These are phyloP conservation scores for Aspergillus candidus DNA, from an alignment of 2,329 filamentous ascomycete species.

Conservation along the genomic window DNA sequence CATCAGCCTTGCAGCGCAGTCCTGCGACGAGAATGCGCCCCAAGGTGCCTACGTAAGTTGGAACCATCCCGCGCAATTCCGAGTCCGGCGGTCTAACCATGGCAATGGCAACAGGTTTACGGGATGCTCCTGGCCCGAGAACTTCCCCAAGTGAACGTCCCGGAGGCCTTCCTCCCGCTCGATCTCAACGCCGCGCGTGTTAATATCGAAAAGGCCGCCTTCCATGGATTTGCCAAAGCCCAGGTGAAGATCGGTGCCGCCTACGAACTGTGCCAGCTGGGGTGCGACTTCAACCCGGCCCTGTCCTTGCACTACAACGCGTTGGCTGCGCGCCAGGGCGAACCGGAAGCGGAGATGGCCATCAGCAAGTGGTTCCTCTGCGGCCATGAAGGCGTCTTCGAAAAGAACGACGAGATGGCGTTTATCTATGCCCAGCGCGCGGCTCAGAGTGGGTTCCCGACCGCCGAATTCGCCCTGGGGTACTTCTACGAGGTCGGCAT, in stretches of 20 bases:
- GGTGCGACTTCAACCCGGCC: slow-evolving; percentile 90
- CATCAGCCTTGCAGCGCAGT: slow-evolving; percentile 75
- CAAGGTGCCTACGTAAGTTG: slow-evolving; percentile 73
- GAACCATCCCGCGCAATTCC: background rate
- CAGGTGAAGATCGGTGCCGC: slow-evolving; percentile 96
- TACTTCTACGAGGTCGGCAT: slow-evolving; percentile 98
- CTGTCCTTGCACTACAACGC: slow-evolving; percentile 94
- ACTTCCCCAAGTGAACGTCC: slow-evolving; percentile 81
- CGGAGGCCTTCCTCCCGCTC: slow-evolving; percentile 62
- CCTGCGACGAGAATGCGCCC: slow-evolving; percentile 90
- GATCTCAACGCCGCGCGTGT: slow-evolving; percentile 69
- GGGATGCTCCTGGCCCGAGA: slow-evolving; percentile 91
- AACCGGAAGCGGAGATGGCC: slow-evolving; percentile 87
- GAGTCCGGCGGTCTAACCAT: slow-evolving; percentile 2
- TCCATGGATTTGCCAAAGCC: slow-evolving; percentile 90
- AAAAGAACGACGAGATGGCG: slow-evolving; percentile 91
- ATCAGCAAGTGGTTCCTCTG: slow-evolving; percentile 99
- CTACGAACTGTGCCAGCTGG: slow-evolving; percentile 88
- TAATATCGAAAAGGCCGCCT: slow-evolving; percentile 95
- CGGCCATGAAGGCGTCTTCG: slow-evolving; percentile 83
- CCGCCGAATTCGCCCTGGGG: slow-evolving; percentile 91
- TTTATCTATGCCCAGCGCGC: slow-evolving; percentile 87
- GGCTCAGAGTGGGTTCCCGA: slow-evolving; percentile 72
- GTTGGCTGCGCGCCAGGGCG: slow-evolving; percentile 83
- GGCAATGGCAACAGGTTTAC: slow-evolving; percentile 51